Base-by-base conservation (phyloP, 106 monocot species). In the Cymbidium sinense region DNA sequence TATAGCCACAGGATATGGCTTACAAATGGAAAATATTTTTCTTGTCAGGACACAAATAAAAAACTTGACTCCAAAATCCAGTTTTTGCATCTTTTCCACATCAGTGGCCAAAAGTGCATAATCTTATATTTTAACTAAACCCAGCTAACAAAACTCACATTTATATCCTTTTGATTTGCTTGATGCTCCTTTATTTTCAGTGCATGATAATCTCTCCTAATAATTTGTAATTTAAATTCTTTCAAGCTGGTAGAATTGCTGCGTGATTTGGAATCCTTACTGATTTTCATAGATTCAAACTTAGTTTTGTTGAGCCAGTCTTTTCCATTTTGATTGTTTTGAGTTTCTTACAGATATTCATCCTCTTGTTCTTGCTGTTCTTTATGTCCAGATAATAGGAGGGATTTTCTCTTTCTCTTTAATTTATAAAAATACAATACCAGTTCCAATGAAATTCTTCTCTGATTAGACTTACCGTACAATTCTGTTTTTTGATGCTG, bases 141-240 rank as follows among this genome's bases (percentile, higher is more conserved):
- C 58, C n/a, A 58, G 58, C 58, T 23, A 58, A 4, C n/a, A 23
- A 1, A 1, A 23, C 58, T 23, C 23, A 23, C 23, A 58, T 11
- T 5, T 6, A 23, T 58, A 23, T 8, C 11, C n/a, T 23, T 7
- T 58, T 58, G 20, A 58, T 58, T n/a, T 58, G 58, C 5, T n/a
- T 23, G 58, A 5, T 23, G 58, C 20, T 58, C 2, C 23, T 58
- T 58, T 23, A 58, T 11, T 47, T 47, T 58, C 58, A 23, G 23
- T 58, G 58, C 58, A 58, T 23, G 58, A 58, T 15, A n/a, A n/a
- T 58, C 58, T 58, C 58, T 58, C 58, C 23, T 58, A 58, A 58
- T 58, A n/a, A 8, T 58, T 58, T 1, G 58, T 4, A 21, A n/a
- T 58, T 58, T 21, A 58, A 23, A 4, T 58, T 23, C 5, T 58